phyloP scores from a whole-genome alignment of 805 yeast genomes.

The Metschnikowia proteae region DNA sequence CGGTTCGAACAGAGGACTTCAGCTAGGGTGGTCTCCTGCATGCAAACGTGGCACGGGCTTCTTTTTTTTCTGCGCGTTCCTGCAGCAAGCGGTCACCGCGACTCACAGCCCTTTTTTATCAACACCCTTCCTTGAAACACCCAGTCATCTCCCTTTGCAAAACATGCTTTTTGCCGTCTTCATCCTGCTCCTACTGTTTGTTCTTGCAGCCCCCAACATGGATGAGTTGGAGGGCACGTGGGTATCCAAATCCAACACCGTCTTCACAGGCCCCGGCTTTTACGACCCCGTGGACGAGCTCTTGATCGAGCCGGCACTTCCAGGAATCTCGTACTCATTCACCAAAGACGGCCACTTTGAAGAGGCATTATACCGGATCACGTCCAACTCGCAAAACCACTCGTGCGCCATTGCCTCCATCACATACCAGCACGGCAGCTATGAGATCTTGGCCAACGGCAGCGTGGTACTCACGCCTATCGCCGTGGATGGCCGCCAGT shows the following conservation, averaged over 20 bases:
- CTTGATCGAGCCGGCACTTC: slow-evolving; percentile 89
- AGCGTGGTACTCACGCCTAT: slow-evolving; percentile 68
- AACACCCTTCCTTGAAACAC: background rate
- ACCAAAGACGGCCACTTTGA: slow-evolving; percentile 90
- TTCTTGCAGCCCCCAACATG: slow-evolving; percentile 34
- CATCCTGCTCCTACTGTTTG: slow-evolving; percentile 12
- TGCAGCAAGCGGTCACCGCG: background rate
- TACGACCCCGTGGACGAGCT: slow-evolving; percentile 95
- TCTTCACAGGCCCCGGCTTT: slow-evolving; percentile 94
- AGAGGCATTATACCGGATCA: slow-evolving; percentile 80
- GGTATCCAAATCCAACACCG: slow-evolving; percentile 90
- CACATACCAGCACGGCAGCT: slow-evolving; percentile 87
- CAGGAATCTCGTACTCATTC: slow-evolving; percentile 91
- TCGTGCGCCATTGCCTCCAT: slow-evolving; percentile 79
- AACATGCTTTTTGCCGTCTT: slow-evolving; percentile 2
- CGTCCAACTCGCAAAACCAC: slow-evolving; percentile 68
- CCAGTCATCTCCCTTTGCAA: background rate
- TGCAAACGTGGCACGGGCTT: too few relatives aligned
- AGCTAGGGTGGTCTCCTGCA: too few relatives aligned
- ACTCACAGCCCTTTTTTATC: slow-evolving; percentile 1
- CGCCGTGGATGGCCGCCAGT: slow-evolving; percentile 87
- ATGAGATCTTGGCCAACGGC: slow-evolving; percentile 60
- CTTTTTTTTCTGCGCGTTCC: background rate
- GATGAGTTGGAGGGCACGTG: slow-evolving; percentile 78
- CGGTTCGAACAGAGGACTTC: too few relatives aligned